Conservation (phyloP, 1,284 basidiomycete genomes). For the Naganishia cerealis region DNA sequence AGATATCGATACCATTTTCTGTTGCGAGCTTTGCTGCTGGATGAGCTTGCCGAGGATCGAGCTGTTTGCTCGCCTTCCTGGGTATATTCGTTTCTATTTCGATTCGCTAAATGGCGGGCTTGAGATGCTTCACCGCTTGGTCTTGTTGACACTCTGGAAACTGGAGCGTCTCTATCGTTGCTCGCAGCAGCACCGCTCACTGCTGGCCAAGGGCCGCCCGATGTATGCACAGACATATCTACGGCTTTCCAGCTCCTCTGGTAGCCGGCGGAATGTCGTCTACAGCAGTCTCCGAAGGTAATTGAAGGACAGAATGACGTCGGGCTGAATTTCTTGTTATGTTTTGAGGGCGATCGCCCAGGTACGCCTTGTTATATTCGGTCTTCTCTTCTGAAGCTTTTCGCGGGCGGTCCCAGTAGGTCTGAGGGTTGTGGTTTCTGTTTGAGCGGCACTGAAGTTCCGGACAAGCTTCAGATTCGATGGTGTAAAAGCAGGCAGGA, state of each 20-base stretch:
- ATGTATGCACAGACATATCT: constrained; percentile 13
- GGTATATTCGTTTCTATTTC: neutral
- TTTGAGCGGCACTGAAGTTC: no score
- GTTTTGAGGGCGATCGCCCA: neutral
- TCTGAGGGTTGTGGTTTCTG: neutral
- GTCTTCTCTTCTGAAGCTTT: neutral
- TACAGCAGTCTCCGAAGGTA: no score
- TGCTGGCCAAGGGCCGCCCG: constrained; percentile 5
- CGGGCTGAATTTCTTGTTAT: neutral
- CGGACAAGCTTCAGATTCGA: no score
- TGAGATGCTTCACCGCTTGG: neutral
- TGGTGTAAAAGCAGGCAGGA: no score
- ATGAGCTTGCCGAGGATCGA: constrained; percentile 1
- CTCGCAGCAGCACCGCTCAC: constrained; percentile 3
- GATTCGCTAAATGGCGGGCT: neutral
- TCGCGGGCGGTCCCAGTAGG: neutral
- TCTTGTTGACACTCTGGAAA: neutral
- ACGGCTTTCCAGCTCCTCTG: no score
- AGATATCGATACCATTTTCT: constrained; percentile 32
- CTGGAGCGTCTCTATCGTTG: neutral
- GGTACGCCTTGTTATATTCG: neutral
- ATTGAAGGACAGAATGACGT: neutral
- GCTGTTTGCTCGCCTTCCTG: neutral
- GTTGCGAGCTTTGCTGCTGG: neutral
- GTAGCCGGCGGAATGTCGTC: no score